Evolutionary conservation across 2,329 filamentous ascomycete genomes (phyloP), one percentile per base, ranked within the genome.

Genomic region (Chrysoporthe deuterocubensis): DNA sequence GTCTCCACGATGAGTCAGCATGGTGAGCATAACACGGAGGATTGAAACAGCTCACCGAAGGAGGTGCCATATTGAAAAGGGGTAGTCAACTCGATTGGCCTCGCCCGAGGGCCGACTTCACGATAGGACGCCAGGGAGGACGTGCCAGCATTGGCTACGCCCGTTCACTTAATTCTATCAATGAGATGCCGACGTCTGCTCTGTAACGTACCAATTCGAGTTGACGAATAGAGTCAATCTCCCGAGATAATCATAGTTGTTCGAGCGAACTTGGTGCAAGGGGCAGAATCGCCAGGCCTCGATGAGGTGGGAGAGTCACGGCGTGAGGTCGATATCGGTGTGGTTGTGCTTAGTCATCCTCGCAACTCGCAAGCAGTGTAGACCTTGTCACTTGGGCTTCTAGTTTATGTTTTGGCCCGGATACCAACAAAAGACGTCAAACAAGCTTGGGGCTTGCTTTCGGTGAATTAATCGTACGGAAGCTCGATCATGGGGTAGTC

Each of bases 1-100:
- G 74, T 75, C 73, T 75, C 59, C 21, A 13, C 5, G 2, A 13
- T 32, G 21, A 62, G 26, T 50, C n/a, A 18, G 56, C 8, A 48
- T 5, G 9, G 34, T 16, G 8, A 11, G 43, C 9, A 50, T 16
- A 13, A 18, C 9, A 14, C 1, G 9, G 18, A 52, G 9, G 3
- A 42, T 3, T 42, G 18, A 11, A 9, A n/a, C 34, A 13, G 61
- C 65, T 60, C 6, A 68, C 68, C 32, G 62, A 61, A 3, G 68
- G 68, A 37, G 68, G 68, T n/a, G 66, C 66, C 68, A 70, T 70
- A 5, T 13, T 34, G 54, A 14, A 34, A 7, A 4, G 6, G 4
- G 32, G 54, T 26, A 9, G 37, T 9, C 9, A 54, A 54, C n/a
- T 7, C 6, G 9, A 40, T 9, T 32, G 50, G 4, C 3, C 11